phyloP scores from a whole-genome alignment of 768 basidiomycete genomes.

The Auricularia auricula-judae region DNA sequence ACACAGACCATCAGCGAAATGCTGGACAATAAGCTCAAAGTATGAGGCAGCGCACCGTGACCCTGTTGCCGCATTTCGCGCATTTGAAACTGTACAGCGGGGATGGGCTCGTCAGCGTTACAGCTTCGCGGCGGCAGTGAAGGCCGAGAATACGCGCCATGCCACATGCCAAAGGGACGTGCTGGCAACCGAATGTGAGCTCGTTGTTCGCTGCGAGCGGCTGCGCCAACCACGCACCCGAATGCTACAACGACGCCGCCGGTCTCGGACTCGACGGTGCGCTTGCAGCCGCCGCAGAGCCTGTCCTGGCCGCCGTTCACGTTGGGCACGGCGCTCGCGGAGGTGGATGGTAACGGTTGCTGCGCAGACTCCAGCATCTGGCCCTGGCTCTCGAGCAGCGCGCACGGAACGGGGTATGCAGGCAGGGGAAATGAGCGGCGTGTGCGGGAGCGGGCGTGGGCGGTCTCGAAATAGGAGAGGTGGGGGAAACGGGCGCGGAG shows the following conservation, averaged over 20 bases:
- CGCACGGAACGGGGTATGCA: too few relatives aligned
- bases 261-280: conserved; percentile 66
- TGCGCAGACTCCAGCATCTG: background rate
- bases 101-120: conserved; percentile 3
- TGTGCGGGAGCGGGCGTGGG: too few relatives aligned
- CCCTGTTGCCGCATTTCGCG: conserved; percentile 86
- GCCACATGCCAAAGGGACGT: conserved; percentile 91
- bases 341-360: background rate
- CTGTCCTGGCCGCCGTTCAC: conserved; percentile 27
- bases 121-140: background rate
- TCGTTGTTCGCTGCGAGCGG: background rate
- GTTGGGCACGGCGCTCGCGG: background rate
- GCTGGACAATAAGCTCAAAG: conserved; percentile 4
- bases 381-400: background rate
- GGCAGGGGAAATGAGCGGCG: too few relatives aligned
- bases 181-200: conserved; percentile 27
- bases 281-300: conserved; percentile 73
- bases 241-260: conserved; percentile 91
- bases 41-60: conserved; percentile 29
- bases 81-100: conserved; percentile 64
- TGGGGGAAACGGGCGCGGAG: too few relatives aligned
- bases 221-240: conserved; percentile 48
- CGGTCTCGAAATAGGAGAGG: too few relatives aligned
- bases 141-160: conserved; percentile 29
- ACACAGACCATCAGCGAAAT: background rate